Base-by-base conservation (phyloP, 164 flowering plant species). In the Akebia trifoliata region DNA sequence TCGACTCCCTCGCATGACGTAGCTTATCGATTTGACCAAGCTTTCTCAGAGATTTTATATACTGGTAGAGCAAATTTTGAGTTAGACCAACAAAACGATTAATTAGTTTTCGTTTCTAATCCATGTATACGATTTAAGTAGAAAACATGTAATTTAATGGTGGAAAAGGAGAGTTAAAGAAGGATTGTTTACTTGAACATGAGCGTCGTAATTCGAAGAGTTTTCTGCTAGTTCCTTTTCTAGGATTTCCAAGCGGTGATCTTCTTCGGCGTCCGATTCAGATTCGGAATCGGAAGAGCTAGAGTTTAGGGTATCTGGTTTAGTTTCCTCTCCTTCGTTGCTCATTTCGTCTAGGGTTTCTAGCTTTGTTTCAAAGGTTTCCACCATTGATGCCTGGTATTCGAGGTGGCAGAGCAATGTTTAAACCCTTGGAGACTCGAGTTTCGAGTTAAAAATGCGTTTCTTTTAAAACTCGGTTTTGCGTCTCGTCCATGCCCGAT, bases 1-100 rank as follows among this genome's bases (percentile, higher is more conserved):
- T 94, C 8, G 84, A 60, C 61, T 88, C 93, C 74, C 96, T 84
- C 1, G 97, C 96, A 57, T 70, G 39, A 32, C 88, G 73, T 32
- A 94, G 77, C 81, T 90, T 87, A 36, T 90, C 87, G 15, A 88
- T 51, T 6, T 79, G 74, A 9, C 91, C 87, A 57, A 68, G 65
- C 63, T 75, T 87, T 78, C 97, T 77, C 66, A 94, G 30, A 43
- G 70, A 53, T 58, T 62, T 80, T 53, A 90, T 80, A 57, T 81
- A 90, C 95, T 93, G 79, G 22, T 22, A 69, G 20, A 38, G 35
- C 24, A 32, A 44, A 37, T 12, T 52, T 11, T 11, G 18, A n/a
- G 8, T n/a, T n/a, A n/a, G 12, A 18, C 30, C 9, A 18, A 48
- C 18, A 18, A 29, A 25, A 60, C 8, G 11, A 26, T 36, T 5